Evolutionary conservation across 257 asterid genomes (phyloP), one percentile per base, ranked within the genome.

Genomic region (Capsicum pubescens): DNA sequence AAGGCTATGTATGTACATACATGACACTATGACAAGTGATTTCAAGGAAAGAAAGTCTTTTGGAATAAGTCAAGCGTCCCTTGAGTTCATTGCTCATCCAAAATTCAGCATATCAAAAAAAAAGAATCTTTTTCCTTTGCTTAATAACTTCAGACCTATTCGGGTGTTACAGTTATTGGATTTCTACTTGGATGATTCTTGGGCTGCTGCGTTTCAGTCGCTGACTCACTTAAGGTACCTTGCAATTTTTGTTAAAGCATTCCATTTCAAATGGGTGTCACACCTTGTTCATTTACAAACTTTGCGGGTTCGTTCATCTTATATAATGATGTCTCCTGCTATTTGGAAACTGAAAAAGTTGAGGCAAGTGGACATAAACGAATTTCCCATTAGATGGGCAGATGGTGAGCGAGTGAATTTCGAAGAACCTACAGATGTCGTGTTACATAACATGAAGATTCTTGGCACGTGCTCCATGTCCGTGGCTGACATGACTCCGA

Each of bases 231-330:
- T 71, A 58, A 71, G 58, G 10, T 71, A 5, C 79, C 17, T 46
- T n/a, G 58, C 79, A n/a, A n/a, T 71, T 10, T 71, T 46, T 71
- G 80, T 71, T 6, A 46, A 71, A 71, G 79, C 8, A 71, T 71
- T 71, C n/a, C 11, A 71, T 71, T 5, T 0, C 7, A 71, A 46
- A 15, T 71, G 80, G 56, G 79, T 46, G 11, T 71, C 80, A 71
- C 77, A 68, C 54, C 54, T 68, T 3, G 26, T 68, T 14, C 77
- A 36, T 68, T 54, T 68, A 39, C 77, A 68, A 8, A 68, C 77
- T 16, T 68, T 68, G 54, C 54, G 3, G 14, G 77, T 68, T 39
- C 4, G 54, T 39, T 68, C 77, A 68, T 68, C 54, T 39, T 68
- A 8, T 36, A 0, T 3, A 36, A 68, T 8, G 54, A 39, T 68